These are phyloP conservation scores for Cryptosporidium tyzzeri DNA, from an alignment of 169 alveolate species.

Conservation along the genomic window DNA sequence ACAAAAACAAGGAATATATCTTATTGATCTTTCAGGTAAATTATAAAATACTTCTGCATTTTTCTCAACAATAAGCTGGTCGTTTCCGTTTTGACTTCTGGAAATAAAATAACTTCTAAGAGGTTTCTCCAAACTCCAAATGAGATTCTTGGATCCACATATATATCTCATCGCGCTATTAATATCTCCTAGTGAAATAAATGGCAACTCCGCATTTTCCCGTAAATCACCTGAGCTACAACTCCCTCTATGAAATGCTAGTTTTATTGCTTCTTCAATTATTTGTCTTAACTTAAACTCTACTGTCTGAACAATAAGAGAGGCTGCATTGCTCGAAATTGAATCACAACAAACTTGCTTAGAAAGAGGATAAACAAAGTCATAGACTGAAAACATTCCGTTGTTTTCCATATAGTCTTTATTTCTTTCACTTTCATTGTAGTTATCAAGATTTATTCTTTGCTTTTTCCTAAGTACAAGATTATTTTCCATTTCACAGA, in stretches of 20 bases:
- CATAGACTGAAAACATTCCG: constrained; percentile 41
- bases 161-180: constrained; percentile 57
- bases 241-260: constrained; percentile 62
- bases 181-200: constrained; percentile 45
- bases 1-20: constrained; percentile 43
- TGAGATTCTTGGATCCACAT: constrained; percentile 45
- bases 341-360: constrained; percentile 66
- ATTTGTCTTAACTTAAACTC: constrained; percentile 67
- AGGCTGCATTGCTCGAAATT: constrained; percentile 56
- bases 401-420: neutral
- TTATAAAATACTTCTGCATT: constrained; percentile 24
- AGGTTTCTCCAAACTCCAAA: constrained; percentile 53
- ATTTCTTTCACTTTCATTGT: neutral
- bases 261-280: constrained; percentile 50
- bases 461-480: constrained; percentile 13
- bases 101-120: constrained; percentile 27
- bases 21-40: constrained; percentile 54
- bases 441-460: neutral
- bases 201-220: neutral
- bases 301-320: constrained; percentile 22
- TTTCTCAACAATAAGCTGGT: constrained; percentile 22
- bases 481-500: constrained; percentile 2
- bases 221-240: neutral
- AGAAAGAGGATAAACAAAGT: constrained; percentile 64
- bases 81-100: neutral